Evolutionary conservation across 805 yeast species (phyloP).

Genomic region (Ogataea pignaliae): DNA sequence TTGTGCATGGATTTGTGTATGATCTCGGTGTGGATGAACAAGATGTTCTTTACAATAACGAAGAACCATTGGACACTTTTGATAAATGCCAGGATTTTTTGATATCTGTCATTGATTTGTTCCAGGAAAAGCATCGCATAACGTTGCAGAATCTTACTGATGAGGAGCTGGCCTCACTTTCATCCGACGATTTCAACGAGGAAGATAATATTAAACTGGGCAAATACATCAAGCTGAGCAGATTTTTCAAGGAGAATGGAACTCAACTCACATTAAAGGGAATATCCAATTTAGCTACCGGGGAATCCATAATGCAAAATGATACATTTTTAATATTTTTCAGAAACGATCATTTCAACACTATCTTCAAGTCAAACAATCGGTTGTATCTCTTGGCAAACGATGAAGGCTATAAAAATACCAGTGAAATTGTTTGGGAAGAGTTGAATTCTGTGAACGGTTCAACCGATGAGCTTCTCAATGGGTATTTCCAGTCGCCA

Average conservation of each 20-base stretch:
- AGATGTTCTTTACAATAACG: not conserved
- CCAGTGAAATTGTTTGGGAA: conserved; percentile 72
- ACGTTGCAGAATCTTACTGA: conserved; percentile 6
- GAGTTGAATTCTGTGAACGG: conserved; percentile 66
- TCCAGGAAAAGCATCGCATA: conserved; percentile 1
- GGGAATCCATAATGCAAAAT: conserved; percentile 34
- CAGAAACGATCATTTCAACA: conserved; percentile 85
- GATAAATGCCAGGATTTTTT: conserved; percentile 29
- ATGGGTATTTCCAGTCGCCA: conserved; percentile 56
- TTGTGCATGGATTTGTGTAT: conserved; percentile 71
- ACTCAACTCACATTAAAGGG: conserved; percentile 79
- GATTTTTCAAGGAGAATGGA: conserved; percentile 55
- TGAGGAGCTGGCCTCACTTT: conserved; percentile 3
- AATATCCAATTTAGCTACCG: conserved; percentile 36
- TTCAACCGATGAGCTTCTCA: conserved; percentile 60
- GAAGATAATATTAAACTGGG: conserved; percentile 4
- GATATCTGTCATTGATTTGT: conserved; percentile 15
- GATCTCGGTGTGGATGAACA: conserved; percentile 1
- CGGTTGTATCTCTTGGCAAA: conserved; percentile 65
- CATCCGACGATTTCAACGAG: not conserved
- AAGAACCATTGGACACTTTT: conserved; percentile 14
- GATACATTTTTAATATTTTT: conserved; percentile 69
- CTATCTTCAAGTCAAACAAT: conserved; percentile 49
- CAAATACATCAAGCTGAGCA: conserved; percentile 9
- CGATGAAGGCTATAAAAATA: conserved; percentile 57